Base-by-base conservation (phyloP, 192 early-diverging fungal species). In the Coemansia sp. region DNA sequence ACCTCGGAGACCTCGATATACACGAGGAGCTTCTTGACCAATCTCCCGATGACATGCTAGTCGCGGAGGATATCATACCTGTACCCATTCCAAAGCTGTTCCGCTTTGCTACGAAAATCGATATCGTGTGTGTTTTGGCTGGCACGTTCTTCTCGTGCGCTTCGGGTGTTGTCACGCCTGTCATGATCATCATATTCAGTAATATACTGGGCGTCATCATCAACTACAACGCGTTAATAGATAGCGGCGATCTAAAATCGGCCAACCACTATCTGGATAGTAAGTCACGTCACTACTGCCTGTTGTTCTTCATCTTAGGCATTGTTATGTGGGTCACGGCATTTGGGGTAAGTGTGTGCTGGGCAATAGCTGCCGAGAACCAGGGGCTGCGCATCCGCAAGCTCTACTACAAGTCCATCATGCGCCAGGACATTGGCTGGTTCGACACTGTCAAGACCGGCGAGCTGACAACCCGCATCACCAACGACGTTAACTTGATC, bases 381-480 rank as follows among this genome's bases (percentile, higher is more conserved):
- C 89, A 88, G 65, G 73, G 87, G 14, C 82, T 89, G 55, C 85
- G 93, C 42, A 90, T 95, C 54, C 84, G 94, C 59, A 76, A 88
- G 69, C 65, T 75, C 33, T 97, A 93, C 73, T 83, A 94, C 40
- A 68, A 84, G 37, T 80, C 89, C 30, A 87, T 97, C 53, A 85
- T 97, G 56, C 86, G 90, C 52, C 93, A 95, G 76, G 92, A 97
- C 47, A 91, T 94, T 68, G 84, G 82, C 22, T 97, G 89, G 87
- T 94, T 94, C 70, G 95, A 97, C 66, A 77, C 82, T 34, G 74
- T 84, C 22, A 81, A 86, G 69, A 84, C 86, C 53, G 94, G 91
- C 55, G 88, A 89, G 55, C 81, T 97, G 50, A 89, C 91, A 14
- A 91, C 93, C 15, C 88, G 93, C 37, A 84, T 97, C 48, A 88